Base-by-base conservation (phyloP, 225 moss, liverwort and hornwort species). In the Pseudoscleropodium purum region DNA sequence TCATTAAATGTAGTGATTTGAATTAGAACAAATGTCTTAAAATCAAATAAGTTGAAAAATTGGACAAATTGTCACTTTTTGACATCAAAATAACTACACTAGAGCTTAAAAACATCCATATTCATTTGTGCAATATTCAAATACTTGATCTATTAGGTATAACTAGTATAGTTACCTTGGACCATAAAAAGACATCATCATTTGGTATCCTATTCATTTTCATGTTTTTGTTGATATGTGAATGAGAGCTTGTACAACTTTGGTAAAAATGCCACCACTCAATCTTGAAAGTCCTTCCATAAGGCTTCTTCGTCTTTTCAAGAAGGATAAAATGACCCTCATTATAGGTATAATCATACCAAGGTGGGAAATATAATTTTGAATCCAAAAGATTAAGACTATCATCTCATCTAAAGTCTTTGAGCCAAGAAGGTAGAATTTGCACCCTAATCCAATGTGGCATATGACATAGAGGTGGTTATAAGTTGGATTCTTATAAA, bases 211-310 rank as follows among this genome's bases (percentile, higher is more conserved):
- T 37, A 13, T 39, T 70, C 24, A 25, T 70, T 70, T 70, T 7
- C 1, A 15, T 39, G 7, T 70, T 25, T 70, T 24, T 70, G 23
- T 26, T 13, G 5, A 25, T 39, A 70, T 2, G 0, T 1, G 0
- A 39, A 8, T 31, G 13, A 56, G 56, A 18, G 18, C 56, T 16
- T 0, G 6, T 43, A 43, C 43, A 43, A 43, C 16, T 27, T 27
- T 43, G 7, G 9, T 72, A 41, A 41, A 41, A 70, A 39, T 39
- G 13, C 39, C 41, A 70, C 41, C 26, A 6, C 8, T 23, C 24
- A 69, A n/a, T 69, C 13, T 69, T 69, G 13, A n/a, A 68, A 68
- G 68, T 23, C 7, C 23, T 4, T 24, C 13, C 2, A 0, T 7
- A 69, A 7, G 9, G 14, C 5, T 26, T 72, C 3, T 3, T 9